Evolutionary conservation across 1,139 yeast species (phyloP), one percentile per base, ranked within the genome.

Genomic region (Kodamaea sp.): DNA sequence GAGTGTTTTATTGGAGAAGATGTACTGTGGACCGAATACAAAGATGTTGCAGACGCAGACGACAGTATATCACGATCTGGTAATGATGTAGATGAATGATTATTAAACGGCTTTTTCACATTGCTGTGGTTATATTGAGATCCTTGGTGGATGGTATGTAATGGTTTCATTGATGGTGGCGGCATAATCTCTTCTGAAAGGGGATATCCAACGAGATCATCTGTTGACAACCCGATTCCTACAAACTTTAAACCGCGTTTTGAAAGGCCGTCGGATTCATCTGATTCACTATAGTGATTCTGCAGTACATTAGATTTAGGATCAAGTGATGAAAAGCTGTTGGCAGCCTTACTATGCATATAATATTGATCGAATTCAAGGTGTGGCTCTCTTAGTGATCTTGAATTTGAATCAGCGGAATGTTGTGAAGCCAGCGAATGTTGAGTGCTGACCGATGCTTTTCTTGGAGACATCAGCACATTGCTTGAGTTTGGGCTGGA

Each of bases 311-410:
- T 49, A 5, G 51, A 39, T 36, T 57, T 61, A 10, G 70, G 70
- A 40, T 65, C 70, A 27, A 64, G 48, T 1, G 66, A 62, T 2
- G 58, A 49, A 36, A 61, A 54, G 34, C 35, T 34, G 9, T 42
- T 39, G 24, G 42, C 38, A 7, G 31, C 40, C 29, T 40, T 42
- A 31, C 39, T 38, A 35, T 37, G 35, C 23, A 31, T 33, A 32
- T 39, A 39, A 15, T 8, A 24, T 29, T 22, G 38, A n/a, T 30
- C 37, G 32, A 38, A 37, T 6, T 15, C 24, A n/a, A 15, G 29
- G 10, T 38, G 37, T 5, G 34, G 26, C n/a, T 29, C 29, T 24
- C 31, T 34, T 32, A 24, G 39, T 11, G 29, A 11, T 2, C 11
- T 15, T 10, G 25, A 30, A 23, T 27, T 23, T 31, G 26, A 6